A percentile compares a stretch with the other conserved stretches of the same genome.
Evolutionary conservation across 805 yeast species (phyloP).

Genomic region (Teunomyces panamensis): DNA sequence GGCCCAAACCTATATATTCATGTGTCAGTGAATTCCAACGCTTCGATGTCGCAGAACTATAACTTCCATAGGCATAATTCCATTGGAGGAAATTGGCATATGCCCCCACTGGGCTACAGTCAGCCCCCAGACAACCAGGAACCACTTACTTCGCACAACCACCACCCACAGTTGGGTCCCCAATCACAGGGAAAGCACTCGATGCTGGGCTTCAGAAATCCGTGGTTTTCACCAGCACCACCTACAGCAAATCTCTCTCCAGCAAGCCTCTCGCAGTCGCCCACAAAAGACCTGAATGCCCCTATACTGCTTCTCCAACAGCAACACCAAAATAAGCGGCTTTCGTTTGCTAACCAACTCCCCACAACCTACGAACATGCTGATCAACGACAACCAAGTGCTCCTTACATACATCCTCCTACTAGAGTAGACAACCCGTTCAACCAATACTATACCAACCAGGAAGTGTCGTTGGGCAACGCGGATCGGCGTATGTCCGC

Average conservation of each 20-base stretch:
- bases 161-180: neutral
- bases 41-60: conserved; percentile 30
- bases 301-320: conserved; percentile 24
- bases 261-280: conserved; percentile 19
- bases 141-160: conserved; percentile 6
- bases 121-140: conserved; percentile 6
- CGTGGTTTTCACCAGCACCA: conserved; percentile 37
- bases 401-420: conserved; percentile 39
- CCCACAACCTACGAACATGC: conserved; percentile 51
- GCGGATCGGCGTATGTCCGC: conserved; percentile 38
- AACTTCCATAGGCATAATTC: conserved; percentile 36
- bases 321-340: conserved; percentile 20
- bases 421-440: conserved; percentile 46
- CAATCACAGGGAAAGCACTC: conserved; percentile 4
- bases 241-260: conserved; percentile 8
- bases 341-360: conserved; percentile 43
- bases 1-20: neutral
- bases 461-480: conserved; percentile 30
- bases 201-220: conserved; percentile 39
- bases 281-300: conserved; percentile 22
- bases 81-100: conserved; percentile 38
- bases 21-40: neutral
- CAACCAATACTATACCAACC: conserved; percentile 39
- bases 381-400: conserved; percentile 15
- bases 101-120: conserved; percentile 24